These are phyloP conservation scores for Rhizopogon vulgaris DNA, from an alignment of 768 basidiomycete species.

Conservation along the genomic window DNA sequence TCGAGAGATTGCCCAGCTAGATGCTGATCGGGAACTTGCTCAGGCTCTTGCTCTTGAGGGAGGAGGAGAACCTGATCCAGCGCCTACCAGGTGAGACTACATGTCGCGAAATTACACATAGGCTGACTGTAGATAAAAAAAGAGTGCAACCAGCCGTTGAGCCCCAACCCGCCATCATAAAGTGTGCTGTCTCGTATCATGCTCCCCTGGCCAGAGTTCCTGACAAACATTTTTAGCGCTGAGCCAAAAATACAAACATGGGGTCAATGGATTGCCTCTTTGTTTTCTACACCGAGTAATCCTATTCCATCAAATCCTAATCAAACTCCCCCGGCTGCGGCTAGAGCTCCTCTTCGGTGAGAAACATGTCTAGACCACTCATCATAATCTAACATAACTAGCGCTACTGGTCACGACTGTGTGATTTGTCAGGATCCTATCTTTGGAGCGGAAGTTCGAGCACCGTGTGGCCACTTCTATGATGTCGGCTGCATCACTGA, in stretches of 20 bases:
- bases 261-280: constrained; percentile 15
- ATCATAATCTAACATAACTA: neutral
- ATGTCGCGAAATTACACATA: neutral
- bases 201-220: neutral
- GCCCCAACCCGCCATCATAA: neutral
- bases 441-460: constrained; percentile 17
- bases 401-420: constrained; percentile 25
- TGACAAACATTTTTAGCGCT: neutral
- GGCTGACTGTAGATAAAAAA: neutral
- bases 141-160: neutral
- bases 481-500: constrained; percentile 26
- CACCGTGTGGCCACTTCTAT: constrained; percentile 31
- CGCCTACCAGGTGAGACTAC: neutral
- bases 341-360: constrained; percentile 5
- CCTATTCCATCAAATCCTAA: neutral
- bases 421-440: constrained; percentile 31
- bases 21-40: constrained; percentile 20
- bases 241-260: too few species aligned
- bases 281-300: constrained; percentile 4
- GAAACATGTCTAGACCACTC: neutral
- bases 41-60: constrained; percentile 9
- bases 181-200: neutral
- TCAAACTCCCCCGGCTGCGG: neutral
- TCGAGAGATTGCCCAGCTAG: constrained; percentile 8
- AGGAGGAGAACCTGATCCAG: neutral